phyloP scores from a whole-genome alignment of 2,329 filamentous ascomycete genomes.

The Paraphaeosphaeria minitans region DNA sequence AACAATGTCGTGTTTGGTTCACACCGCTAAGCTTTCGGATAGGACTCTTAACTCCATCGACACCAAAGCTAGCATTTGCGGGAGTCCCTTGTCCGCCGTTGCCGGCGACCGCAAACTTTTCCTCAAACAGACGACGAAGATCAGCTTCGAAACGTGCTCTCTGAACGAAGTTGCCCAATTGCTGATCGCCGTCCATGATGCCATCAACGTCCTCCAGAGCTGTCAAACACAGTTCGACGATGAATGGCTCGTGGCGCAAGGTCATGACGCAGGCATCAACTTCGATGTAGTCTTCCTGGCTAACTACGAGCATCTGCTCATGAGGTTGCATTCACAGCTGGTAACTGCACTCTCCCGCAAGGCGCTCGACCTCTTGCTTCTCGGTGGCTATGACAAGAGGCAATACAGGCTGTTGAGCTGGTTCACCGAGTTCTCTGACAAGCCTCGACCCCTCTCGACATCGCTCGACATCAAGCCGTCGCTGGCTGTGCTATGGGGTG shows the following conservation, averaged over 20 bases:
- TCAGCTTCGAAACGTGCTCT: constrained; percentile 36
- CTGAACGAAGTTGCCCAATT: constrained; percentile 34
- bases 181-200: constrained; percentile 37
- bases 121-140: constrained; percentile 39
- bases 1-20: constrained; percentile 38
- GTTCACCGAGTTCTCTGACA: constrained; percentile 50
- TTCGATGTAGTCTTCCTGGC: constrained; percentile 48
- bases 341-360: constrained; percentile 37
- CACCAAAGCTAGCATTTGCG: constrained; percentile 21
- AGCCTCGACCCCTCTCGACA: constrained; percentile 47
- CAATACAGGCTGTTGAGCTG: constrained; percentile 42
- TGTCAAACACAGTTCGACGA: constrained; percentile 35
- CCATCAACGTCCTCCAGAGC: constrained; percentile 36
- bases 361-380: constrained; percentile 35
- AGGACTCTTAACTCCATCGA: constrained; percentile 41
- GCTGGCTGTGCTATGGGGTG: constrained; percentile 52
- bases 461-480: constrained; percentile 54
- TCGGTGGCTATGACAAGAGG: constrained; percentile 37
- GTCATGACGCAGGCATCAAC: constrained; percentile 32
- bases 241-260: constrained; percentile 39
- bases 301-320: constrained; percentile 52
- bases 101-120: constrained; percentile 42
- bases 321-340: constrained; percentile 46
- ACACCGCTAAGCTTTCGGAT: constrained; percentile 35
- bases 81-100: constrained; percentile 34